Percentiles rank a stretch among this genome's conserved stretches.
Conservation (phyloP, 306 rosid species). For the Luffa aegyptiaca region DNA sequence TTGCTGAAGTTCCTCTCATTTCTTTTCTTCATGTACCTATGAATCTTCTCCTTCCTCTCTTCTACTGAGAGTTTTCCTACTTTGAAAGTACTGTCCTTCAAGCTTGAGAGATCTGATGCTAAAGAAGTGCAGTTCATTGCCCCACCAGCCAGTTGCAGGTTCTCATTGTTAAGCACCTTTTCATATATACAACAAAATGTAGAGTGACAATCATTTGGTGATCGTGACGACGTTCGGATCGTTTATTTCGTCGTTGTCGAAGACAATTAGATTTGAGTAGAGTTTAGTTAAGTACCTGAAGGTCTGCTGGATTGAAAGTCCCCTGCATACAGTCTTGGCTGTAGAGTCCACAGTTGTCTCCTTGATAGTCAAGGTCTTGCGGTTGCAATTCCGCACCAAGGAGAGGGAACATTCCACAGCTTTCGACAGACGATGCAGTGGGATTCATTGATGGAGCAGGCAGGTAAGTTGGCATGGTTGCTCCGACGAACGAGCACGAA, state of each 20-base stretch:
- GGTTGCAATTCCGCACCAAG: conserved; percentile 59
- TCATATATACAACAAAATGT: not conserved
- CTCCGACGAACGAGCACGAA: conserved; percentile 55
- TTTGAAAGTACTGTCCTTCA: conserved; percentile 69
- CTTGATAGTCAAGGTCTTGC: conserved; percentile 74
- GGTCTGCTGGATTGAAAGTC: conserved; percentile 57
- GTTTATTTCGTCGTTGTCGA: not conserved
- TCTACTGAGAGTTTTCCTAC: conserved; percentile 88
- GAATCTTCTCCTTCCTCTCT: conserved; percentile 90
- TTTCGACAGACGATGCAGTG: conserved; percentile 48
- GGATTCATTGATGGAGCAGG: conserved; percentile 34
- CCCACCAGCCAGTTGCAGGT: conserved; percentile 50
- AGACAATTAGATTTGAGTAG: not conserved
- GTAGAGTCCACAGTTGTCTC: conserved; percentile 61
- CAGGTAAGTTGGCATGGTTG: conserved; percentile 47
- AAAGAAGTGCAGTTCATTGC: conserved; percentile 49
- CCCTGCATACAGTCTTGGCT: conserved; percentile 53
- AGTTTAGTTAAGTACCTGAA: conserved; percentile 52
- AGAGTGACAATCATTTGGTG: not conserved
- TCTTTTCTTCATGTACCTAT: conserved; percentile 94
- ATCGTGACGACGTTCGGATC: not conserved
- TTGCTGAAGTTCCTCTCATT: conserved; percentile 94
- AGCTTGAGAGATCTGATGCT: conserved; percentile 62
- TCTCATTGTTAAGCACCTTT: conserved; percentile 58
- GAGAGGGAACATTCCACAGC: conserved; percentile 50